Evolutionary conservation across 129 eudicot species (phyloP).

Genomic region (Solidago caesia): DNA sequence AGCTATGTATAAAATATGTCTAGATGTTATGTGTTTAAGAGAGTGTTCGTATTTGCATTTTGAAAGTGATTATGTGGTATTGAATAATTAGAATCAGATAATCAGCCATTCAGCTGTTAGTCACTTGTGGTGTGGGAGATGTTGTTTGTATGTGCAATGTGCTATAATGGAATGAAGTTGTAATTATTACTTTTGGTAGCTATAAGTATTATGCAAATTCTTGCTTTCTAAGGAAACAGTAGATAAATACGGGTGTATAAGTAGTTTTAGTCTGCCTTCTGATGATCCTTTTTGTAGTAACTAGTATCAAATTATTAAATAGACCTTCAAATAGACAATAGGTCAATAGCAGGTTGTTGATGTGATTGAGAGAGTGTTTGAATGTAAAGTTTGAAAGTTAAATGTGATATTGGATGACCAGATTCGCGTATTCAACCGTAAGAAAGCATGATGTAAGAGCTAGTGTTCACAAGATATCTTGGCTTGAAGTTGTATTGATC

Average conservation of each 20-base stretch:
- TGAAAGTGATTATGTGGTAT: not conserved
- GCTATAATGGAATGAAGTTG: not conserved
- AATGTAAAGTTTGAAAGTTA: too few species aligned
- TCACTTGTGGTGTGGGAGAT: not conserved
- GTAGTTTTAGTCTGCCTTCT: not conserved
- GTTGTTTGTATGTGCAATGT: constrained; percentile 3
- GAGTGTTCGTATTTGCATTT: too few species aligned
- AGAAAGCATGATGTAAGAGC: too few species aligned
- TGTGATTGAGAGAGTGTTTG: too few species aligned
- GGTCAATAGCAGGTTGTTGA: not conserved
- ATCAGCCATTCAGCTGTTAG: not conserved
- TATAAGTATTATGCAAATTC: not conserved
- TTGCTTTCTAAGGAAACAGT: not conserved
- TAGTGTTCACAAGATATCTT: not conserved
- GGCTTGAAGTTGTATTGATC: too few species aligned
- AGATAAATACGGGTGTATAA: not conserved
- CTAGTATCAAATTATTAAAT: not conserved
- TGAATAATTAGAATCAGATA: constrained; percentile 9
- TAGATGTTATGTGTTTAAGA: too few species aligned
- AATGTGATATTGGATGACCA: too few species aligned
- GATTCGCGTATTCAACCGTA: too few species aligned
- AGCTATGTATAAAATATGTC: too few species aligned
- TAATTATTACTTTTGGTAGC: not conserved
- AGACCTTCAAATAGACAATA: not conserved
- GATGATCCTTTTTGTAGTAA: not conserved